Percentiles rank a stretch among this genome's conserved stretches.
Conservation (phyloP, 257 asterid species). For the Thymus mandschuricus region DNA sequence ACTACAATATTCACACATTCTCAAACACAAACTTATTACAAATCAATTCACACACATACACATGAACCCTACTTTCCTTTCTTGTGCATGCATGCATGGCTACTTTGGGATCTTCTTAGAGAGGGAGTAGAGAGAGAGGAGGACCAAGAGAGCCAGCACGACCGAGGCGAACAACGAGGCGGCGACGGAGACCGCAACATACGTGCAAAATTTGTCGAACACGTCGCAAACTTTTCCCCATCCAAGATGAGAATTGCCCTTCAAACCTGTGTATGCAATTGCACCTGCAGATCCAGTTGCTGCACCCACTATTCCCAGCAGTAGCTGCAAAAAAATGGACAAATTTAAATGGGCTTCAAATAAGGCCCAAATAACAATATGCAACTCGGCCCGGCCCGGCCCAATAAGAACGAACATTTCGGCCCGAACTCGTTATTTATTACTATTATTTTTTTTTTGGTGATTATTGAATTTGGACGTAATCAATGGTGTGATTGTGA, state of each 20-base stretch:
- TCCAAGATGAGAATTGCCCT: conserved; percentile 55
- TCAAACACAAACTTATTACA: background rate
- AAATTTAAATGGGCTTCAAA: too few species aligned
- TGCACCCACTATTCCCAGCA: conserved; percentile 67
- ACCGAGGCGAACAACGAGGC: conserved; percentile 58
- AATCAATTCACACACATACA: background rate
- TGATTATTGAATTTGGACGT: too few species aligned
- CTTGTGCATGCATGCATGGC: background rate
- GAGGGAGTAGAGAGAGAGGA: conserved; percentile 54
- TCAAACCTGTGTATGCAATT: conserved; percentile 55
- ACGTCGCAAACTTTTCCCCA: conserved; percentile 56
- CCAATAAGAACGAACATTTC: too few species aligned
- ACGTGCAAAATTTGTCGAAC: conserved; percentile 54
- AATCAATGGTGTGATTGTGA: too few species aligned
- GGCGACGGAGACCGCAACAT: conserved; percentile 50
- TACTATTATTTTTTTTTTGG: too few species aligned
- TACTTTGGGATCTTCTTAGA: conserved; percentile 67
- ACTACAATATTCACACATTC: background rate
- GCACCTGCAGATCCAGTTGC: conserved; percentile 74
- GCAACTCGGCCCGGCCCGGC: too few species aligned
- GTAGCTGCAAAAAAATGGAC: conserved; percentile 39
- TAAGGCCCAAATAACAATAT: too few species aligned
- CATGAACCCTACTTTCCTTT: background rate
- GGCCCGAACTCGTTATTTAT: too few species aligned
- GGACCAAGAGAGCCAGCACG: conserved; percentile 47